These are phyloP conservation scores for Calonectria pauciramosa DNA, from an alignment of 2,329 filamentous ascomycete species.

Conservation along the genomic window DNA sequence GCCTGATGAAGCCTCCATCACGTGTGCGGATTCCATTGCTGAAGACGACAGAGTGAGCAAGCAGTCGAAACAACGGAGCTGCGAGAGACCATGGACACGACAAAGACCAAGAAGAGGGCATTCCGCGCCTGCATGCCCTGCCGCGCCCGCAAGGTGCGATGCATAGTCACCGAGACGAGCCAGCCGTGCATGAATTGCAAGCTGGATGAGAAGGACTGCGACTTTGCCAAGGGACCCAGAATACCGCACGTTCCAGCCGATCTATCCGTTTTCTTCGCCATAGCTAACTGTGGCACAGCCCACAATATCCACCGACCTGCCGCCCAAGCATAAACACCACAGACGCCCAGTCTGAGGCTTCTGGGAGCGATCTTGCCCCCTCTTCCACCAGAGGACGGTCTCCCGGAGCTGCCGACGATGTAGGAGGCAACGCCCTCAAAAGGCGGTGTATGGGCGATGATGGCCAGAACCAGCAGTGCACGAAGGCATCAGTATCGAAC, in stretches of 20 bases:
- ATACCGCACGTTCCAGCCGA: conserved; percentile 22
- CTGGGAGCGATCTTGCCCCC: conserved; percentile 1
- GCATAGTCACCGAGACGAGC: conserved; percentile 39
- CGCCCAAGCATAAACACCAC: not conserved
- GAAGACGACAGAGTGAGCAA: not conserved
- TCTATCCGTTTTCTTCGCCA: not conserved
- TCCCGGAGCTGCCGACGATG: conserved; percentile 5
- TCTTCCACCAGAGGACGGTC: not conserved
- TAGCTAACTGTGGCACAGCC: conserved; percentile 13
- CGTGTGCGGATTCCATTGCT: not conserved
- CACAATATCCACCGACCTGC: not conserved
- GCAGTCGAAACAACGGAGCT: not conserved
- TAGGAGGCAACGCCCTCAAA: not conserved
- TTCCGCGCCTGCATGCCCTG: conserved; percentile 41
- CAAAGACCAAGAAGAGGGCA: conserved; percentile 36
- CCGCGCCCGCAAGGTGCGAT: conserved; percentile 41
- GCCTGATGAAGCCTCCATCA: not conserved
- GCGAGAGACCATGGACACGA: conserved; percentile 17
- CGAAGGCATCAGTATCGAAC: not conserved
- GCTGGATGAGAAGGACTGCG: conserved; percentile 42
- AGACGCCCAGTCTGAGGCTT: conserved; percentile 11
- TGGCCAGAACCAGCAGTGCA: not conserved
- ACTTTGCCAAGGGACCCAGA: conserved; percentile 36
- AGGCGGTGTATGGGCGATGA: not conserved
- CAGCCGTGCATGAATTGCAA: conserved; percentile 44